These are phyloP conservation scores for Cercospora sp. DNA, from an alignment of 2,329 filamentous ascomycete genomes.

Conservation along the genomic window DNA sequence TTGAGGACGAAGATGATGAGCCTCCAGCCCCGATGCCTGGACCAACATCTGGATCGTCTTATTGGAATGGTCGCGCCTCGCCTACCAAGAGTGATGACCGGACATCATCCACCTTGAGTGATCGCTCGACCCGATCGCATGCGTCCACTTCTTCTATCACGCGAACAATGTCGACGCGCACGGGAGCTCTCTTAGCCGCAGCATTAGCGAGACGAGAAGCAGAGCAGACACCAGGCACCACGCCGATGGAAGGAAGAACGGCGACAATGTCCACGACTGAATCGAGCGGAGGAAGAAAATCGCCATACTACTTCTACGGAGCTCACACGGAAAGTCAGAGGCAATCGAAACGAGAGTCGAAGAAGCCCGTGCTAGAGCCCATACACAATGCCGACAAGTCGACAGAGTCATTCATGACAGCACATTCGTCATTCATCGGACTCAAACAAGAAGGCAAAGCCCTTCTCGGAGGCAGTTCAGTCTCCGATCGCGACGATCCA, in stretches of 20 bases:
- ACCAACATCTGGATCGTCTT: background rate
- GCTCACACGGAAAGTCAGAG: slow-evolving; percentile 17
- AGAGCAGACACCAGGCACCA: slow-evolving; percentile 12
- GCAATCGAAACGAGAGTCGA: slow-evolving; percentile 3
- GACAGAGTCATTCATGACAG: slow-evolving; percentile 53
- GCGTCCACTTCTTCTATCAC: slow-evolving; percentile 46
- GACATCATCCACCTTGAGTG: slow-evolving; percentile 58
- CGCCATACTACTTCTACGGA: slow-evolving; percentile 31
- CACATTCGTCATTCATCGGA: slow-evolving; percentile 51
- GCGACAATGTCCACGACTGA: slow-evolving; percentile 28
- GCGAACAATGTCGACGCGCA: slow-evolving; percentile 49
- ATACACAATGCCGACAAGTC: slow-evolving; percentile 24
- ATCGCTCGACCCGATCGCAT: slow-evolving; percentile 49
- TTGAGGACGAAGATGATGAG: slow-evolving; percentile 23
- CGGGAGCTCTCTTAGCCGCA: slow-evolving; percentile 42
- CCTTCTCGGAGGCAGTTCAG: slow-evolving; percentile 49
- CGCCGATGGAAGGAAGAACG: slow-evolving; percentile 29
- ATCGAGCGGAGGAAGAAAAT: slow-evolving; percentile 40
- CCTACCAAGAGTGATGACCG: slow-evolving; percentile 57
- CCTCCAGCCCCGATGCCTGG: background rate
- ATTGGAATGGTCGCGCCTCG: slow-evolving; percentile 43
- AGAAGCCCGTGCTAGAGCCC: slow-evolving; percentile 10
- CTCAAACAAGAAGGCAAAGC: slow-evolving; percentile 55
- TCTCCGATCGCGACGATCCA: slow-evolving; percentile 37
- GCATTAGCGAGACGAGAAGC: slow-evolving; percentile 28